Percentiles rank a stretch among this genome's conserved stretches.
Evolutionary conservation across 352 stramenopile species (phyloP).

Genomic region (Thalassiosira hispida): DNA sequence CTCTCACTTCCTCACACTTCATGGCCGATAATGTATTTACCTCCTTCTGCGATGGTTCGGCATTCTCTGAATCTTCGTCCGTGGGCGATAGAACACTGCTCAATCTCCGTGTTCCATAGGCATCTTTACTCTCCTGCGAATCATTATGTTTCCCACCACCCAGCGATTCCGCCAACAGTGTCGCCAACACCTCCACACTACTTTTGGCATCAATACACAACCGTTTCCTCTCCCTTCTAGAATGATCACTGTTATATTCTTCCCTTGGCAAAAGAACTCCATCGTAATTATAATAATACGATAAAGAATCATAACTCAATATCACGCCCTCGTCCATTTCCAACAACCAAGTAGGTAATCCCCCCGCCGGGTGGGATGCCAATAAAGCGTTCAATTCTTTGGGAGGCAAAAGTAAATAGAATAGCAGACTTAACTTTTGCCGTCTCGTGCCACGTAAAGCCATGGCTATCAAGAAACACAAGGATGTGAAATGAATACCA

Average conservation of each 20-base stretch:
- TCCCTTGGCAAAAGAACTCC: slow-evolving; percentile 40
- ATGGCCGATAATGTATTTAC: slow-evolving; percentile 2
- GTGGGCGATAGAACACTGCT: background rate
- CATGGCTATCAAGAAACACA: slow-evolving; percentile 67
- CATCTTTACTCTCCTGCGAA: background rate
- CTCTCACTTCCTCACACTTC: slow-evolving; percentile 37
- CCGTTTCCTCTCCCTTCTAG: background rate
- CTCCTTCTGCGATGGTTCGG: background rate
- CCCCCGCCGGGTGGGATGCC: slow-evolving; percentile 71
- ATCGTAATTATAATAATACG: slow-evolving; percentile 75
- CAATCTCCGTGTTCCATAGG: slow-evolving; percentile 18
- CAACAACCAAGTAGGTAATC: slow-evolving; percentile 76
- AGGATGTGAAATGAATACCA: slow-evolving; percentile 62
- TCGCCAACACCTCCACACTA: slow-evolving; percentile 44
- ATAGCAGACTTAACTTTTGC: slow-evolving; percentile 76
- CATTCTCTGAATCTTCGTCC: background rate
- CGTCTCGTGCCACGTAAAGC: slow-evolving; percentile 63
- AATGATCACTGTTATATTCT: background rate
- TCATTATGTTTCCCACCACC: background rate
- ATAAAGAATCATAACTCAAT: slow-evolving; percentile 67
- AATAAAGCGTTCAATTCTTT: slow-evolving; percentile 63
- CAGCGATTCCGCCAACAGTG: slow-evolving; percentile 30
- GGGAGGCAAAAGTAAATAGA: slow-evolving; percentile 72
- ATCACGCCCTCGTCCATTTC: slow-evolving; percentile 68
- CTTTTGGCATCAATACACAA: slow-evolving; percentile 48